Conservation (phyloP, 352 stramenopile genomes). For the Globisporangium uncinulatum region DNA sequence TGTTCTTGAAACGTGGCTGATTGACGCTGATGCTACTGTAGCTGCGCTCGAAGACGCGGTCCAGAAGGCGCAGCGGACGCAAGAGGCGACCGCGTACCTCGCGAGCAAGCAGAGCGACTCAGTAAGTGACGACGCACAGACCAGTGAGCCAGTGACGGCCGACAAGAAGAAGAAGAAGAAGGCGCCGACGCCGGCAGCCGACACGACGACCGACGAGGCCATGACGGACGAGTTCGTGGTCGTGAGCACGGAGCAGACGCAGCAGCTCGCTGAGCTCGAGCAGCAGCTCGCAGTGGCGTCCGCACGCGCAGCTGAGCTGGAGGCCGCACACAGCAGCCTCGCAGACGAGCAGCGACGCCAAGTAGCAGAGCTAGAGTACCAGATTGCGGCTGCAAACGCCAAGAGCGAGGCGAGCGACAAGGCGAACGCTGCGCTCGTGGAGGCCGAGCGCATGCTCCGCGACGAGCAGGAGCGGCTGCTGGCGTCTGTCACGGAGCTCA, state of each 20-base stretch:
- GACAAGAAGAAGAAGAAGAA: slow-evolving; percentile 18
- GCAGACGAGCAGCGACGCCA: slow-evolving; percentile 12
- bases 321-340: slow-evolving; percentile 8
- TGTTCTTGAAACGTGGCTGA: slow-evolving; percentile 11
- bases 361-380: slow-evolving; percentile 16
- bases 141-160: not conserved
- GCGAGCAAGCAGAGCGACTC: slow-evolving; percentile 8
- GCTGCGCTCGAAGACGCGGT: slow-evolving; percentile 29
- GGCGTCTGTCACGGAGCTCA: slow-evolving; percentile 11
- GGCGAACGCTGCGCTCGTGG: slow-evolving; percentile 14
- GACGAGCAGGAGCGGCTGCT: slow-evolving; percentile 23
- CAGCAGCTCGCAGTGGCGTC: slow-evolving; percentile 12
- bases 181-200: slow-evolving; percentile 5
- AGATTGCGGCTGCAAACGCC: slow-evolving; percentile 12
- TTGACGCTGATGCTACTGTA: slow-evolving; percentile 12
- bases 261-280: slow-evolving; percentile 16
- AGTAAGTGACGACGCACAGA: not conserved
- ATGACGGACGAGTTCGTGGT: not conserved
- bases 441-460: slow-evolving; percentile 17
- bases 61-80: slow-evolving; percentile 30
- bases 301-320: slow-evolving; percentile 14
- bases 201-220: not conserved
- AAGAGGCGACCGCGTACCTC: slow-evolving; percentile 26
- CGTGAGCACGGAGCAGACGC: slow-evolving; percentile 1
- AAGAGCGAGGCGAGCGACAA: slow-evolving; percentile 11